Evolutionary conservation across 805 yeast species (phyloP).

Genomic region (Ogataea populi-albae): DNA sequence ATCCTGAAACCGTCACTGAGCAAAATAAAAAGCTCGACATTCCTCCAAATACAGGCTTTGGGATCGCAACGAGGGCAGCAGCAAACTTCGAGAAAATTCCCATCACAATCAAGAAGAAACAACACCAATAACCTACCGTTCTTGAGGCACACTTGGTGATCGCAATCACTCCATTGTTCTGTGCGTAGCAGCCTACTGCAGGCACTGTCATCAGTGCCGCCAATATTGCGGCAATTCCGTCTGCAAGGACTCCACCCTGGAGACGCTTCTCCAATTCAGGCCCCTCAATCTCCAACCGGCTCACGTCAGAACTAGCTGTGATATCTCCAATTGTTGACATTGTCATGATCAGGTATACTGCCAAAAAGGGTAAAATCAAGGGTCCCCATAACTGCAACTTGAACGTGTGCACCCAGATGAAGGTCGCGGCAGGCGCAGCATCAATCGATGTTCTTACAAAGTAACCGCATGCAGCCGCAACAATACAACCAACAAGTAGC

Average conservation of each 20-base stretch:
- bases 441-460: conserved; percentile 57
- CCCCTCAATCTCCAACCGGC: conserved; percentile 82
- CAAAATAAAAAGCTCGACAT: conserved; percentile 64
- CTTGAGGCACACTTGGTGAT: conserved; percentile 90
- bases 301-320: conserved; percentile 91
- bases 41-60: conserved; percentile 79
- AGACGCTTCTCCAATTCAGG: conserved; percentile 75
- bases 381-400: conserved; percentile 77
- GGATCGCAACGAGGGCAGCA: conserved; percentile 84
- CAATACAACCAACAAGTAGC: conserved; percentile 81
- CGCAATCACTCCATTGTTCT: conserved; percentile 91
- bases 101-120: conserved; percentile 73
- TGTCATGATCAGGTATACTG: conserved; percentile 75
- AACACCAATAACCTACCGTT: conserved; percentile 54
- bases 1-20: conserved; percentile 56
- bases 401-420: conserved; percentile 87
- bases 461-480: conserved; percentile 88
- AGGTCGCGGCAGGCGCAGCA: conserved; percentile 77
- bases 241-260: conserved; percentile 91
- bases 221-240: conserved; percentile 75
- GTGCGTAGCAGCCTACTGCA: conserved; percentile 92
- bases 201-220: conserved; percentile 80
- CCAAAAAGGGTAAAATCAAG: conserved; percentile 77
- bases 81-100: conserved; percentile 86
- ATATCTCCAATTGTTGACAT: conserved; percentile 96